Evolutionary conservation across 2,329 filamentous ascomycete species (phyloP), one percentile per base, ranked within the genome.

Genomic region (Scedosporium minutisporum): DNA sequence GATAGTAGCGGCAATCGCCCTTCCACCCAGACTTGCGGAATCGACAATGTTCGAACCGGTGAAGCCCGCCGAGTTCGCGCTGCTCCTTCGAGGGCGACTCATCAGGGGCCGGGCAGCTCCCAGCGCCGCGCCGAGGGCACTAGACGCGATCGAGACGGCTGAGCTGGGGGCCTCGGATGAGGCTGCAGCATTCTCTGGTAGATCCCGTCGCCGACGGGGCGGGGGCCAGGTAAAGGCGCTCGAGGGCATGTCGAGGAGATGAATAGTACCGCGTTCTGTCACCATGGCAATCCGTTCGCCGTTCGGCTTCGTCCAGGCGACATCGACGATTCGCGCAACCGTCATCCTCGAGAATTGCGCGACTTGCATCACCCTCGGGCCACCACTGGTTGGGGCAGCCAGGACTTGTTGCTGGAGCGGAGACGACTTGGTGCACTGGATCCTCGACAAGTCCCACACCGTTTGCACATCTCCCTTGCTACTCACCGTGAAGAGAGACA

Each of bases 251-350:
- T 96, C 90, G 66, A 96, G 87, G 53, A 97, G 84, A 75, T 99
- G 95, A 10, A 97, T 87, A 7, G 95, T 99, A n/a, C 93, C 92
- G 68, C 93, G 90, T 69, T 96, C 91, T 0, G 95, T 97, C 27
- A 97, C 86, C 76, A 99, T 87, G 1, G 93, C 93, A 46, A 96
- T 77, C 64, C 90, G 87, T 71, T 96, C 90, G 23, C 90, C 91
- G 63, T 87, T 87, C 3, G 90, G 90, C 62, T 85, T 83, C 1
- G 89, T 88, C 95, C 95, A 99, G 3, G 87, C 86, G 51, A 96
- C 90, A 70, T 97, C 93, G 23, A 97, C 84, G 62, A 97, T 91
- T 62, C 90, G 89, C 3, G 95, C 91, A 58, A 93, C 89, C 1
- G 93, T 97, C 84, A 97, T 89, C 48, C 95, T 87, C 21, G 91